Percentiles rank a stretch among this genome's conserved stretches.
These are phyloP conservation scores for Zalerion maritima DNA, from an alignment of 495 filamentous ascomycete genomes.

Conservation along the genomic window DNA sequence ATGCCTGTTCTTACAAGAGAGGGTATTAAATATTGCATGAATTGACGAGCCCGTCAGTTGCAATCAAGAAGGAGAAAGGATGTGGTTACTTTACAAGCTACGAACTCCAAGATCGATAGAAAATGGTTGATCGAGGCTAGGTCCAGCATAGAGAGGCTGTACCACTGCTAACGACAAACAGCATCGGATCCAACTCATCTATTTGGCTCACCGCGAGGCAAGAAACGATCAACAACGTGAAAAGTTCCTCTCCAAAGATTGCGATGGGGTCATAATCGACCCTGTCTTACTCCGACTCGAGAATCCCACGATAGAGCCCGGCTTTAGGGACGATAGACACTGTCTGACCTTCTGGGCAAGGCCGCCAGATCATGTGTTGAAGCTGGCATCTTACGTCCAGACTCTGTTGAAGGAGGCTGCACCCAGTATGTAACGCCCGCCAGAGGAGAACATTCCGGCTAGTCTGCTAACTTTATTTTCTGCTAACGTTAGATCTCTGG, in stretches of 20 bases:
- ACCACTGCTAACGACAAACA: constrained; percentile 18
- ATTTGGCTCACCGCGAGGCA: constrained; percentile 53
- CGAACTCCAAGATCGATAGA: too few species aligned
- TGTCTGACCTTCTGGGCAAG: constrained; percentile 82
- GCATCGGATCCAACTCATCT: constrained; percentile 56
- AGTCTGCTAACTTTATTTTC: background rate
- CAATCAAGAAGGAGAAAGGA: too few species aligned
- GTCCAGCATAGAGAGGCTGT: too few species aligned
- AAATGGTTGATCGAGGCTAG: too few species aligned
- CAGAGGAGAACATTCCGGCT: background rate
- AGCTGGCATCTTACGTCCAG: constrained; percentile 56
- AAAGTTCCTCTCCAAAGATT: constrained; percentile 54
- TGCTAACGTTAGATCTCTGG: constrained; percentile 54
- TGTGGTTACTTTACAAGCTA: too few species aligned
- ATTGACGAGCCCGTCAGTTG: too few species aligned
- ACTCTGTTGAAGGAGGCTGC: constrained; percentile 41
- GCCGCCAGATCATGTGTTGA: constrained; percentile 52
- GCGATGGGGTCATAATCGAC: constrained; percentile 58
- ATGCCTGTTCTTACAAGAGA: too few species aligned
- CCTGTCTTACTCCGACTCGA: constrained; percentile 54
- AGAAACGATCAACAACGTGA: constrained; percentile 56
- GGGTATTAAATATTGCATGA: too few species aligned
- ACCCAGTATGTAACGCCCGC: constrained; percentile 40
- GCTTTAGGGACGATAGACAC: constrained; percentile 56
- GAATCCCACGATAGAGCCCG: constrained; percentile 43